Percentiles rank a stretch among this genome's conserved stretches.
Conservation (phyloP, 352 stramenopile species). For the Phytophthora europaea region DNA sequence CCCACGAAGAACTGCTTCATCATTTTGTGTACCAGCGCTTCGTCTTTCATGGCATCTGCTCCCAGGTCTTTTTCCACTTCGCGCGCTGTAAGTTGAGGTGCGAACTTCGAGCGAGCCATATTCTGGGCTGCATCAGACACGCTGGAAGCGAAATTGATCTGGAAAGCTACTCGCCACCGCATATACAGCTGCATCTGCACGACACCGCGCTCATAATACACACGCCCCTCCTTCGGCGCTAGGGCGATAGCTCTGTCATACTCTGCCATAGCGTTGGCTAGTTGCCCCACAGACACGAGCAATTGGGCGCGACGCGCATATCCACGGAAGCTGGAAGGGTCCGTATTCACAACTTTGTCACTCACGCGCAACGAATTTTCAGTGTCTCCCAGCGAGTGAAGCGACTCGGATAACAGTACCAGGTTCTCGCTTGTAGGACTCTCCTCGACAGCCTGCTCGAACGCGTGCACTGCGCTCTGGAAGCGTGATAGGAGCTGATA, state of each 20-base stretch:
- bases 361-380: slow-evolving; percentile 82
- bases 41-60: slow-evolving; percentile 59
- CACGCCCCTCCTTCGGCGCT: slow-evolving; percentile 62
- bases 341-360: slow-evolving; percentile 71
- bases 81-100: slow-evolving; percentile 45
- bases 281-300: slow-evolving; percentile 58
- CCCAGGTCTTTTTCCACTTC: slow-evolving; percentile 62
- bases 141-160: slow-evolving; percentile 49
- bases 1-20: slow-evolving; percentile 64
- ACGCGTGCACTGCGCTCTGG: slow-evolving; percentile 67
- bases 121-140: neutral
- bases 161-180: slow-evolving; percentile 64
- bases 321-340: slow-evolving; percentile 68
- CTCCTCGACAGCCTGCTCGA: slow-evolving; percentile 66
- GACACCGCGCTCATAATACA: slow-evolving; percentile 82
- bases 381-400: slow-evolving; percentile 84
- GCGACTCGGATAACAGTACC: slow-evolving; percentile 79
- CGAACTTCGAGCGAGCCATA: slow-evolving; percentile 48
- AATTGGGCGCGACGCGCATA: slow-evolving; percentile 78
- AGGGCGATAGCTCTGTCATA: slow-evolving; percentile 75
- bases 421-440: slow-evolving; percentile 80
- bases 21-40: slow-evolving; percentile 51
- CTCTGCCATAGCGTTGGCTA: slow-evolving; percentile 59
- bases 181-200: slow-evolving; percentile 81
- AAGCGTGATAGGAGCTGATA: slow-evolving; percentile 82